Base-by-base conservation (phyloP, 2,329 filamentous ascomycete genomes). In the Aspergillus fischeri region DNA sequence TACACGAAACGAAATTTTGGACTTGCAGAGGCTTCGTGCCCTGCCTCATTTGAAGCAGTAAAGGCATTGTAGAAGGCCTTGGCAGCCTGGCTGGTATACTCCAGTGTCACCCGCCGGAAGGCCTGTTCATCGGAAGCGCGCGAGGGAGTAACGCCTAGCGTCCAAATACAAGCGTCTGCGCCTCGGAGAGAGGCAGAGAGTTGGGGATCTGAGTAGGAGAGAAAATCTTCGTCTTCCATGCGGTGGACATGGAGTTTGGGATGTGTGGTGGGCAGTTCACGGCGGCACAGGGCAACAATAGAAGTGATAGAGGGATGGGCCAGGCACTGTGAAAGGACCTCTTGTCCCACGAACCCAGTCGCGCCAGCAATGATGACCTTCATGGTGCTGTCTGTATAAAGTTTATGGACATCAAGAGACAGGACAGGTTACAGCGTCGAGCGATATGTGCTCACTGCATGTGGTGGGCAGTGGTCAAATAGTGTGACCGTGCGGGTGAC, bases 201-300 rank as follows among this genome's bases (percentile, higher is more conserved):
- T 9, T 35, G 14, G 10, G 77, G 70, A 1, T 75, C 70, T 1
- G 83, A 77, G 62, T 82, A 86, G 2, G 70, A 65, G 7, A 76
- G 73, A 67, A 86, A 86, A 66, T 86, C 81, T 9, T 80, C 71
- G 61, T 83, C 76, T 58, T 82, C 68, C 45, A 83, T 69, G 17
- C 28, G 35, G 28, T 55, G 21, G 9, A 80, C 76, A 27, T 80
- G 77, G 9, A 81, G 68, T 65, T 85, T 85, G 14, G 77, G 67
- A 54, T 80, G 69, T 38, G 73, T 71, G 42, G 44, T 49, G 48
- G 75, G 68, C 14, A 81, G 65, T 20, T 77, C 73, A 25, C 77
- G 78, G 10, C 83, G 77, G 3, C 78, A 79, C 10, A 86, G 71
- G 17, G 80, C 77, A 56, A 83, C 70, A 38, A 84, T 70, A 17